Evolutionary conservation across 2,329 filamentous ascomycete genomes (phyloP), one percentile per base, ranked within the genome.

Genomic region (Cordyceps pruinosa): DNA sequence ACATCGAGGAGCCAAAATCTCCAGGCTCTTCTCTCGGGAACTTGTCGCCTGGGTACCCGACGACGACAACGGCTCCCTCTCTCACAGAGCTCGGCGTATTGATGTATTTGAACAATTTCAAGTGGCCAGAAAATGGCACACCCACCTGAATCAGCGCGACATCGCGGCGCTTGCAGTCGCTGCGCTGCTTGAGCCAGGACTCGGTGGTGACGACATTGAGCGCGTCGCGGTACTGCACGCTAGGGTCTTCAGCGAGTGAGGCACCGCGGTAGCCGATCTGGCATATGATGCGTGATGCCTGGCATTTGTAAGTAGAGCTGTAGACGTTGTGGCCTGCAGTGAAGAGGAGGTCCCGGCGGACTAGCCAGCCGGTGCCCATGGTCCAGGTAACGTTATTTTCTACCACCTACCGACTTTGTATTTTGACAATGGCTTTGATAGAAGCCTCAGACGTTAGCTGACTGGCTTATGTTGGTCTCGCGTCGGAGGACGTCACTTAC

Each of bases 21-120:
- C n/a, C 37, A 4, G 10, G 17, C 4, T 15, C 2, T 15, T 3
- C 17, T 37, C 2, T 15, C 34, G n/a, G 6, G 19, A 3, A 3
- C 37, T 39, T 19, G n/a, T 39, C 37, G 8, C 37, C 37, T 2
- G 37, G n/a, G 10, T 39, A 39, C 15, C 37, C 37, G 3, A 39
- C 37, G 37, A 39, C n/a, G 37, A 39, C 8, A n/a, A 21, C 10
- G n/a, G 6, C 10, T 15, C 35, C 35, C 5, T 6, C 17, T 1
- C 1, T 2, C 10, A n/a, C 8, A 7, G 37, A 1, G n/a, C 17
- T 39, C 37, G 37, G 37, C n/a, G 37, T 39, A 4, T 3, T n/a
- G 15, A 12, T 21, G 2, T 39, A 39, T 4, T 21, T 10, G n/a
- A 39, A 39, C 4, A 10, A 15, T 6, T 63, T 69, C 9, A 66